Evolutionary conservation across 495 filamentous ascomycete species (phyloP).

Genomic region (Trichoderma orchidacearum): DNA sequence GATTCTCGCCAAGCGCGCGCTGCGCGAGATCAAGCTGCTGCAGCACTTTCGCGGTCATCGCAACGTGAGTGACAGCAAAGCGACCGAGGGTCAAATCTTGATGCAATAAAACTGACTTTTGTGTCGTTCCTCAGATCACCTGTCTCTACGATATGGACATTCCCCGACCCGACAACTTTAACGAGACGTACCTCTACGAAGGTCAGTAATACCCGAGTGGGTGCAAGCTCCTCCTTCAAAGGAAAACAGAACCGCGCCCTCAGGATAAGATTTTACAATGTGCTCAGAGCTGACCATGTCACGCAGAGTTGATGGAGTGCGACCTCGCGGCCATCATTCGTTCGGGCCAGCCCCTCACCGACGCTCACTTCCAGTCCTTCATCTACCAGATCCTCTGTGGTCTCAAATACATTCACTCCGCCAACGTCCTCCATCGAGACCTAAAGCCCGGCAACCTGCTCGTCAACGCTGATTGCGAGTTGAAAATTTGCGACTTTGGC

Average conservation of each 20-base stretch:
- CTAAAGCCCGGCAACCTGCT: conserved; percentile 94
- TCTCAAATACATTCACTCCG: conserved; percentile 96
- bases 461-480: conserved; percentile 96
- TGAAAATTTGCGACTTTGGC: conserved; percentile 98
- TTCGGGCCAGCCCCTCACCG: conserved; percentile 88
- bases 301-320: conserved; percentile 93
- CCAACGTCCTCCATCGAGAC: conserved; percentile 92
- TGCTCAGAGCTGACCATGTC: conserved; percentile 1
- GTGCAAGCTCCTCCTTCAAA: not conserved
- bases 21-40: conserved; percentile 96
- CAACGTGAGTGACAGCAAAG: conserved; percentile 31
- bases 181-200: conserved; percentile 97
- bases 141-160: conserved; percentile 99
- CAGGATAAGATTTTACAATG: not conserved
- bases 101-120: not conserved
- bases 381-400: conserved; percentile 93
- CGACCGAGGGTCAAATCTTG: too few relatives aligned
- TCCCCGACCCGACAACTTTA: conserved; percentile 93
- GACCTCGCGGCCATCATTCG: conserved; percentile 96
- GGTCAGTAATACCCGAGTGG: conserved; percentile 35
- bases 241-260: not conserved
- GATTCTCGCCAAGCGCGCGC: conserved; percentile 92
- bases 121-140: conserved; percentile 55
- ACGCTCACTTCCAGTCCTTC: conserved; percentile 92
- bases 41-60: conserved; percentile 86